Conservation (phyloP, 2,329 filamentous ascomycete genomes). For the Neonectria ditissima region DNA sequence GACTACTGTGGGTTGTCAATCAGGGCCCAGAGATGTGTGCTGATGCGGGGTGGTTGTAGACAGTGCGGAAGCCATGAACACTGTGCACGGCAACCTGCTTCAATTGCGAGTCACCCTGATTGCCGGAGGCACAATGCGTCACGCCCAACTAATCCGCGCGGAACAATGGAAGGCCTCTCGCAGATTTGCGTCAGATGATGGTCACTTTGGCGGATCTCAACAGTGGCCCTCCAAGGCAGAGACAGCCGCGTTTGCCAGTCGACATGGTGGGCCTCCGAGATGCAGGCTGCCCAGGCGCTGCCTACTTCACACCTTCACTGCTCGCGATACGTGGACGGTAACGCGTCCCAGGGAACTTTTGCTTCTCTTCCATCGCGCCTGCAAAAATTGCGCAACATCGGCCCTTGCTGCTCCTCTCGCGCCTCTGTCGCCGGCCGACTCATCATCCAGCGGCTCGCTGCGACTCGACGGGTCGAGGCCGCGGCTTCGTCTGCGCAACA, state of each 20-base stretch:
- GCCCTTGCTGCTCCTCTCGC: neutral
- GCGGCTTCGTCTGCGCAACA: neutral
- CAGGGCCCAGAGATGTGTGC: too few relatives aligned
- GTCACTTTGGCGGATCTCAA: neutral
- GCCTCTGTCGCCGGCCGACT: neutral
- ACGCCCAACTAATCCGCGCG: neutral
- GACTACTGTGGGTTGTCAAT: neutral
- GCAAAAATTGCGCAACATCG: constrained; percentile 1
- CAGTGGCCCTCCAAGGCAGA: neutral
- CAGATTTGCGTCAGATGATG: neutral
- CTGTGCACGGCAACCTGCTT: neutral
- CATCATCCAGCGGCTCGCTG: neutral
- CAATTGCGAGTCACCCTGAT: neutral
- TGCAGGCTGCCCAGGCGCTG: neutral
- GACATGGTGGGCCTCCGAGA: constrained; percentile 15
- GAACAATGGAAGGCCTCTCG: neutral
- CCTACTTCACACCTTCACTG: constrained; percentile 3
- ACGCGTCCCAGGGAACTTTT: constrained; percentile 23
- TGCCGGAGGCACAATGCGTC: neutral
- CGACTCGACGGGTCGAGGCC: neutral
- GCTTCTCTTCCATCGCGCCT: constrained; percentile 9
- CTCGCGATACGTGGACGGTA: constrained; percentile 2
- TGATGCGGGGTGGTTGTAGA: neutral
- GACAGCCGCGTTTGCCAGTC: neutral
- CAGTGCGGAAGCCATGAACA: neutral